Base-by-base conservation (phyloP, 306 rosid species). In the Carpinus fangiana region DNA sequence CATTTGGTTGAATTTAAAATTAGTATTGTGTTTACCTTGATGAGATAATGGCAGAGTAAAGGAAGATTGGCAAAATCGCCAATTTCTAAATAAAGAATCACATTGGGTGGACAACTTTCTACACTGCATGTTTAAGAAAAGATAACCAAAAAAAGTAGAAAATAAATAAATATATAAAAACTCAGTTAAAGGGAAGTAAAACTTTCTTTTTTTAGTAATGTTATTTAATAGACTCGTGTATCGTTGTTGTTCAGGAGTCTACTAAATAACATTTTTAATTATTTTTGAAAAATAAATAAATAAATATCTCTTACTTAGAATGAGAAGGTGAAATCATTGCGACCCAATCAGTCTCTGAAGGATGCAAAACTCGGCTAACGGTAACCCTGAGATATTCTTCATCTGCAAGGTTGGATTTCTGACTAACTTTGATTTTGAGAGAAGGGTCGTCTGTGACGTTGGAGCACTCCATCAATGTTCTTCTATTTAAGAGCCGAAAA, bases 41-140 rank as follows among this genome's bases (percentile, higher is more conserved):
- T 94, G 72, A 97, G 98, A 84, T 94, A 94, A 83, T 94, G 98
- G 60, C 98, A 94, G 54, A 94, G 88, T 60, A 94, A 91, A 73
- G 98, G 98, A 84, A 92, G 97, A 6, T n/a, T 23, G 26, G 84
- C 79, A 3, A 82, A 60, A 75, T 94, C 98, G 38, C 98, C 97
- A 6, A 97, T 94, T 81, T 94, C 94, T 4, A 72, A 14, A 73
- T 94, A 94, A 18, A 41, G 57, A 1, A 23, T 0, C 23, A 7
- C 84, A 47, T 54, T 84, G 0, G 50, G 12, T 9, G 82, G 43
- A 77, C 98, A 94, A 38, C 41, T 36, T 1, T 76, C 45, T 3
- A 85, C 87, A 28, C 98, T 94, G 90, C 86, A 75, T 36, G 20
- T 12, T 4, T 7, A 65, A 28, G 10, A 28, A 65, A 5, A 7